These are phyloP conservation scores for Spinacia oleracea DNA, from an alignment of 179 eudicot genomes.

Conservation along the genomic window DNA sequence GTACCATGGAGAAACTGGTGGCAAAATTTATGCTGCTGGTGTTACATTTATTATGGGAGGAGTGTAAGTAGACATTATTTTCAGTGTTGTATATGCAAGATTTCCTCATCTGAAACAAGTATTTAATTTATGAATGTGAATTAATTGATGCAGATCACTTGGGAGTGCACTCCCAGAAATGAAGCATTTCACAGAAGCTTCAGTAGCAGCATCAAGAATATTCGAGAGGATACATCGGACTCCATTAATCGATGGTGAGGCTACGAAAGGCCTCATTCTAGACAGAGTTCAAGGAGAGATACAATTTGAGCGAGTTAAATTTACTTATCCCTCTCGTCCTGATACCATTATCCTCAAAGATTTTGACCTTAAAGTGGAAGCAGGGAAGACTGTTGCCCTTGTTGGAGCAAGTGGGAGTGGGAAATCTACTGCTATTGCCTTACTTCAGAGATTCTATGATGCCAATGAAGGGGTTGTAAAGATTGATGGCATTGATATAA, in stretches of 20 bases:
- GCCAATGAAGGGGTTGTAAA: constrained; percentile 39
- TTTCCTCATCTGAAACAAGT: no score
- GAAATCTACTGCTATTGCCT: constrained; percentile 43
- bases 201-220: constrained; percentile 45
- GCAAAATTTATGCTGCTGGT: constrained; percentile 74
- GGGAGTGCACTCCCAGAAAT: constrained; percentile 57
- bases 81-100: no score
- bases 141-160: constrained; percentile 55
- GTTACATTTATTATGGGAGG: constrained; percentile 86
- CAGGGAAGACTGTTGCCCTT: constrained; percentile 44
- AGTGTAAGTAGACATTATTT: no score
- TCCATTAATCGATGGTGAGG: constrained; percentile 34
- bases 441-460: constrained; percentile 47
- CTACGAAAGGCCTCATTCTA: constrained; percentile 22
- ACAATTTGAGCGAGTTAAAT: constrained; percentile 34
- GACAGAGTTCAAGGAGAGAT: constrained; percentile 36
- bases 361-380: constrained; percentile 37
- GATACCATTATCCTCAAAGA: constrained; percentile 41
- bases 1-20: constrained; percentile 86
- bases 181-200: constrained; percentile 49
- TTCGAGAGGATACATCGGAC: constrained; percentile 36
- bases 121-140: background rate
- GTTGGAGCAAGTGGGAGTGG: constrained; percentile 56
- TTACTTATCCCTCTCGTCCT: constrained; percentile 45
- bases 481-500: constrained; percentile 46